phyloP scores from a whole-genome alignment of 1,284 basidiomycete species.

The Neonothopanus nambi region DNA sequence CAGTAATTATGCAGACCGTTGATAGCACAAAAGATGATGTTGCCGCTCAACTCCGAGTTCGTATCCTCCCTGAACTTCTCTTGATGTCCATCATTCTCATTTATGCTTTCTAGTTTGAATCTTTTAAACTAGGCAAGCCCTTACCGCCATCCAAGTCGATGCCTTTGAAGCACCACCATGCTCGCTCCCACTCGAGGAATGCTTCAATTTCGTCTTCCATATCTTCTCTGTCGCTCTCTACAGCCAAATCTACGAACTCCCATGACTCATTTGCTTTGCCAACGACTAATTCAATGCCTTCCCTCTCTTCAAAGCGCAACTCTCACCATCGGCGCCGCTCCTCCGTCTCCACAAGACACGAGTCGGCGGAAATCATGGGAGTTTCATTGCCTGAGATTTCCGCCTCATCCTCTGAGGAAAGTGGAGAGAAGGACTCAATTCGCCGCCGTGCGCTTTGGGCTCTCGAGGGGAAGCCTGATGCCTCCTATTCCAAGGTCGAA shows the following conservation, averaged over 20 bases:
- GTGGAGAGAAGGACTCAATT: constrained; percentile 74
- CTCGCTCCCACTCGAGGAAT: constrained; percentile 74
- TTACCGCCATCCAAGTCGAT: constrained; percentile 29
- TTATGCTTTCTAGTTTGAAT: constrained; percentile 50
- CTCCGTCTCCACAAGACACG: constrained; percentile 80
- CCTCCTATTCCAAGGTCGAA: constrained; percentile 71
- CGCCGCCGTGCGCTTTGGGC: constrained; percentile 77
- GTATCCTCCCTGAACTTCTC: constrained; percentile 18
- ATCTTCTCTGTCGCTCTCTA: constrained; percentile 30
- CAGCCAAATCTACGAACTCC: constrained; percentile 29
- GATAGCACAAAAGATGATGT: constrained; percentile 12
- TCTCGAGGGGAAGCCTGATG: constrained; percentile 70
- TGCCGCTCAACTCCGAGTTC: constrained; percentile 17
- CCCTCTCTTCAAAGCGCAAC: constrained; percentile 54
- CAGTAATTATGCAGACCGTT: constrained; percentile 12
- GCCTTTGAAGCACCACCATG: constrained; percentile 45
- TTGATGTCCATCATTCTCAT: constrained; percentile 6
- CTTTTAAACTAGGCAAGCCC: constrained; percentile 57
- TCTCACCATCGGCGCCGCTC: constrained; percentile 80
- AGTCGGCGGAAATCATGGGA: constrained; percentile 85
- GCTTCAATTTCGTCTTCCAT: constrained; percentile 46
- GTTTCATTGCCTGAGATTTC: constrained; percentile 65
- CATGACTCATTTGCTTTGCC: constrained; percentile 15
- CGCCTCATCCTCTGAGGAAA: constrained; percentile 56
- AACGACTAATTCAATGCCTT: constrained; percentile 16